Base-by-base conservation (phyloP, 192 early-diverging fungal genomes). In the Gigaspora rosea region DNA sequence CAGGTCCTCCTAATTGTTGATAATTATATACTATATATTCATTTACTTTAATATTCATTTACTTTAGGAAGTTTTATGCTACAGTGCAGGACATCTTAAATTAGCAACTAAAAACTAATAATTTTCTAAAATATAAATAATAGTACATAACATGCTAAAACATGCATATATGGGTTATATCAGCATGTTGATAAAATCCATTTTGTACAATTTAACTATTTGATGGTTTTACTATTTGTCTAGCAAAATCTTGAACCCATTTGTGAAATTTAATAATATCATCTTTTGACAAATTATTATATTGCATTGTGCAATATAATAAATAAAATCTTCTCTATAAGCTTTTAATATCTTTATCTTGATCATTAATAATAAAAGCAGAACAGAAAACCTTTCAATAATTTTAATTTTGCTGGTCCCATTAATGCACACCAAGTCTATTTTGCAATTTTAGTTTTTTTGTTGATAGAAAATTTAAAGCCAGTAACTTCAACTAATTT, bases 121-220 rank as follows among this genome's bases (percentile, higher is more conserved):
- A n/a, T n/a, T n/a, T n/a, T n/a, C n/a, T n/a, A n/a, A n/a, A n/a
- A n/a, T n/a, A 64, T 41, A 64, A 64, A 64, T 64, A 35, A 33
- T 48, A 18, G 47, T 20, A 48, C 6, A 49, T 67, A n/a, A 2
- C 18, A n/a, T n/a, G 65, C 65, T 48, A 67, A 49, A 2, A 67
- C 65, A 67, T 67, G 65, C 47, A 66, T 66, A 66, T 66, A 66
- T 20, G 46, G 64, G 15, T 66, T 18, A 66, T 18, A 66, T 66
- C 64, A 18, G 35, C 18, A 7, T 8, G 12, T 18, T 20, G 47
- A 67, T 67, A 67, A 8, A 67, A 35, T 7, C 62, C 62, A 36
- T 64, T 33, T 64, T 64, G 62, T 46, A 36, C 8, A 36, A 46
- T 64, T 16, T 4, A 0, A 36, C 35, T 6, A 64, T 64, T 64